Base-by-base conservation (phyloP, 345 rosid species). In the Eucalyptus erythrocorys region DNA sequence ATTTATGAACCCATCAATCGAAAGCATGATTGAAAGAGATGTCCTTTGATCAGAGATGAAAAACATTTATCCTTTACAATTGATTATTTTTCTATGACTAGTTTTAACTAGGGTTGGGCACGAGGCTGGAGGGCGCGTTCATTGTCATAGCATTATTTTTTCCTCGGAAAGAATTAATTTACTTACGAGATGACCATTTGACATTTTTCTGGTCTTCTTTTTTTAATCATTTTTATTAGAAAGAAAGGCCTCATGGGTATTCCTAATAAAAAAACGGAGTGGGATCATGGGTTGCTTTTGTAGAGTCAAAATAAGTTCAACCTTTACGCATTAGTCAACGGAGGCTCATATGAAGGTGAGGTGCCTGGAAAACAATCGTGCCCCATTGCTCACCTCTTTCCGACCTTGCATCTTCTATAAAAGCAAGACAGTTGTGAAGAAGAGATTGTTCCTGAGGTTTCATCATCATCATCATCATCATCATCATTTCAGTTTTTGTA, bases 111-210 rank as follows among this genome's bases (percentile, higher is more conserved):
- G n/a, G n/a, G n/a, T n/a, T n/a, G n/a, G n/a, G n/a, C 57, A 51
- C 61, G 57, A 51, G 57, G 57, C 24, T 55, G 3, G 3, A 55
- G 61, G 61, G 61, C 13, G 61, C 30, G 0, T 55, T 55, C 61
- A 10, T 55, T 55, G 61, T 30, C 61, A 22, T 0, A 55, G 61
- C 0, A 1, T 0, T 24, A 55, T 55, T 24, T 55, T 55, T 24
- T 55, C 30, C 30, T 0, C 66, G n/a, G 32, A 0, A 59, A 59
- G 66, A 12, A 5, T 27, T 59, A 59, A 59, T 59, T 32, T 32
- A 59, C 66, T 59, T 26, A 59, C n/a, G 27, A 27, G 32, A 59
- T 59, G 66, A 27, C 66, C 66, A 59, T 59, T 59, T 59, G 66
- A 27, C 66, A 59, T 27, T 59, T 59, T 59, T 59, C 0, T 22